phyloP scores from a whole-genome alignment of 371 early-diverging fungal species.

The Syncephalastrum monosporum region DNA sequence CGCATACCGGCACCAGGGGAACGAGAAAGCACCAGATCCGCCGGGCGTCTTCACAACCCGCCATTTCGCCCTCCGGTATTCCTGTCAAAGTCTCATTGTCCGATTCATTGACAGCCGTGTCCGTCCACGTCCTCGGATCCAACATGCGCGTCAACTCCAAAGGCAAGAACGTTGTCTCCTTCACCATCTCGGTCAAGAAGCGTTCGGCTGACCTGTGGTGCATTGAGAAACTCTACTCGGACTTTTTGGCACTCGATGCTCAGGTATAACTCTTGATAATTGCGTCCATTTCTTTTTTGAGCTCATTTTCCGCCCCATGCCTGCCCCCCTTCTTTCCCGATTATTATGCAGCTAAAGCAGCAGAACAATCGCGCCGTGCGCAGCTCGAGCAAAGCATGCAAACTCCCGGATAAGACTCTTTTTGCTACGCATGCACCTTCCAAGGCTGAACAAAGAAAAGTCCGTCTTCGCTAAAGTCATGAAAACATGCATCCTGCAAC shows the following conservation, averaged over 20 bases:
- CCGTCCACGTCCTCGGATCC: slow-evolving; percentile 63
- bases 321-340: neutral
- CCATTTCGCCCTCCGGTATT: slow-evolving; percentile 1
- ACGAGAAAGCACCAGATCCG: slow-evolving; percentile 8
- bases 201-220: slow-evolving; percentile 66
- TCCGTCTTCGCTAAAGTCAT: neutral
- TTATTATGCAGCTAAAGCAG: slow-evolving; percentile 45
- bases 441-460: slow-evolving; percentile 60
- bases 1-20: too few species aligned
- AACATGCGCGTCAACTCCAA: slow-evolving; percentile 67
- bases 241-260: slow-evolving; percentile 72
- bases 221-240: slow-evolving; percentile 79
- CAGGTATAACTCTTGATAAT: slow-evolving; percentile 41
- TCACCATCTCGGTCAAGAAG: slow-evolving; percentile 46
- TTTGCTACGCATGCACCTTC: slow-evolving; percentile 72
- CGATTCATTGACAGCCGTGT: slow-evolving; percentile 9
- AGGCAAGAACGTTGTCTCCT: slow-evolving; percentile 67
- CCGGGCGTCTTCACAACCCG: slow-evolving; percentile 14
- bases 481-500: neutral
- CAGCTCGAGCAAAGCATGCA: slow-evolving; percentile 45
- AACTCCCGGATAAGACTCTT: slow-evolving; percentile 74
- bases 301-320: neutral
- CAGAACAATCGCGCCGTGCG: slow-evolving; percentile 39
- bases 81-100: slow-evolving; percentile 5
- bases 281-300: slow-evolving; percentile 8